These are phyloP conservation scores for Leccinum obscurum DNA, from an alignment of 768 basidiomycete genomes.

Conservation along the genomic window DNA sequence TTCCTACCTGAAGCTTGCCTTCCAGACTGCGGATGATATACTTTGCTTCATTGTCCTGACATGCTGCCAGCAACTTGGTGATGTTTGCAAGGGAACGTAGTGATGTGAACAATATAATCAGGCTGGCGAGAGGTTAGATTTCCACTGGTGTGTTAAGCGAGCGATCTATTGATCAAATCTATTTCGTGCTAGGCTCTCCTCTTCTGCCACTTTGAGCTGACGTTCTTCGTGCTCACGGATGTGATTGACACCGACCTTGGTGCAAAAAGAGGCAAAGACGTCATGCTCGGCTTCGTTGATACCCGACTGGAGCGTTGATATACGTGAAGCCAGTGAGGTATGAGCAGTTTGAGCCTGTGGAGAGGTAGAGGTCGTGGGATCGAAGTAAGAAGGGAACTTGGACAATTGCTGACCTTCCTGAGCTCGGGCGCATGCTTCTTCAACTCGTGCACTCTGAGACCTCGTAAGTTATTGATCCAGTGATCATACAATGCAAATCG, in stretches of 20 bases:
- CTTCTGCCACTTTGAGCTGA: slow-evolving; percentile 84
- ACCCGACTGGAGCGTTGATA: slow-evolving; percentile 51
- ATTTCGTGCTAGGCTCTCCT: slow-evolving; percentile 81
- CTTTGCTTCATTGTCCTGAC: slow-evolving; percentile 90
- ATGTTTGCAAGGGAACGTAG: slow-evolving; percentile 41
- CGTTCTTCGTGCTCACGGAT: slow-evolving; percentile 94
- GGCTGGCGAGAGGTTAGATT: slow-evolving; percentile 19
- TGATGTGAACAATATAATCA: slow-evolving; percentile 5
- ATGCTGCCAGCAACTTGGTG: slow-evolving; percentile 90
- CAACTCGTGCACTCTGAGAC: slow-evolving; percentile 66
- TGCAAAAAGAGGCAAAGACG: slow-evolving; percentile 78
- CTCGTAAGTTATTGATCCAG: slow-evolving; percentile 1
- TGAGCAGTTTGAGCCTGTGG: slow-evolving; percentile 55
- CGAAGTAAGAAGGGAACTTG: not conserved
- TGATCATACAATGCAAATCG: not conserved
- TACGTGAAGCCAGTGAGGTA: slow-evolving; percentile 50
- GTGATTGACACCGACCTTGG: slow-evolving; percentile 70
- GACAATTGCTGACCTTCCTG: slow-evolving; percentile 52
- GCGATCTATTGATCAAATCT: slow-evolving; percentile 86
- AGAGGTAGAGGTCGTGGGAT: not conserved
- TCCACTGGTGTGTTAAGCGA: slow-evolving; percentile 79
- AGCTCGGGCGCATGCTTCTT: slow-evolving; percentile 67
- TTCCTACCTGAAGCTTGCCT: slow-evolving; percentile 95
- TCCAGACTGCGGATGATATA: slow-evolving; percentile 95
- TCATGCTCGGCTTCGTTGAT: slow-evolving; percentile 80